A percentile compares a stretch with the other conserved stretches of the same genome.
phyloP scores from a whole-genome alignment of 2,329 filamentous ascomycete genomes.

The Colletotrichum horii region DNA sequence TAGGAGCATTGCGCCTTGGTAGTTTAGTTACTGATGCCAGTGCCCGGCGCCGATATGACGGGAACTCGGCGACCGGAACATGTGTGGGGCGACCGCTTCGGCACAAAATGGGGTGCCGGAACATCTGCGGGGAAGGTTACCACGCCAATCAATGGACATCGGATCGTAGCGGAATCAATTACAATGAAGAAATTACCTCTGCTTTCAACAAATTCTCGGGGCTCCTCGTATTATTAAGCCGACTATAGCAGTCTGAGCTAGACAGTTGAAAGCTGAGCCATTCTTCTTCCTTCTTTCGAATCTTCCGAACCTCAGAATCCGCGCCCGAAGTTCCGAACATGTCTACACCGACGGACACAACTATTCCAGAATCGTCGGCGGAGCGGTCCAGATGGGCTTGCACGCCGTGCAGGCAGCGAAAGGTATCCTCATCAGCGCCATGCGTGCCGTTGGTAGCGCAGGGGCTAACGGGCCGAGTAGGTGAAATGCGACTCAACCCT shows the following conservation, averaged over 20 bases:
- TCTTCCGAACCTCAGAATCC: not conserved
- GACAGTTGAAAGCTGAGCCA: not conserved
- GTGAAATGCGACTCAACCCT: not conserved
- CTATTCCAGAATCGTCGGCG: fast-evolving
- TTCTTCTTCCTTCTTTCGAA: not conserved
- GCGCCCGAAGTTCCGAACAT: not conserved
- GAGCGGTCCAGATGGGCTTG: not conserved
- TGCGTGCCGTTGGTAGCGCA: not conserved
- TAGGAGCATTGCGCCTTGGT: not conserved
- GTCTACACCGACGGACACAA: not conserved
- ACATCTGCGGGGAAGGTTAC: not conserved
- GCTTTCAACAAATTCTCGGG: not conserved
- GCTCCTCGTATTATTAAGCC: not conserved
- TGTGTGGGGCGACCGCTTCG: not conserved
- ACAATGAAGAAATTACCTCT: not conserved
- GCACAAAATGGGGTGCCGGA: not conserved
- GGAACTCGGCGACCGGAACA: not conserved
- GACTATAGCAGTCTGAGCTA: fast-evolving
- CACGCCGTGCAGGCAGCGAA: not conserved
- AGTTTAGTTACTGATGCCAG: fast-evolving
- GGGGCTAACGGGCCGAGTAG: fast-evolving
- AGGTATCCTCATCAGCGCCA: not conserved
- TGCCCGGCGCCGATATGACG: not conserved
- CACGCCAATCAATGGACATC: not conserved
- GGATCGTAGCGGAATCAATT: not conserved